These are phyloP conservation scores for Colletotrichum australisinense DNA, from an alignment of 2,329 filamentous ascomycete species.

Conservation along the genomic window DNA sequence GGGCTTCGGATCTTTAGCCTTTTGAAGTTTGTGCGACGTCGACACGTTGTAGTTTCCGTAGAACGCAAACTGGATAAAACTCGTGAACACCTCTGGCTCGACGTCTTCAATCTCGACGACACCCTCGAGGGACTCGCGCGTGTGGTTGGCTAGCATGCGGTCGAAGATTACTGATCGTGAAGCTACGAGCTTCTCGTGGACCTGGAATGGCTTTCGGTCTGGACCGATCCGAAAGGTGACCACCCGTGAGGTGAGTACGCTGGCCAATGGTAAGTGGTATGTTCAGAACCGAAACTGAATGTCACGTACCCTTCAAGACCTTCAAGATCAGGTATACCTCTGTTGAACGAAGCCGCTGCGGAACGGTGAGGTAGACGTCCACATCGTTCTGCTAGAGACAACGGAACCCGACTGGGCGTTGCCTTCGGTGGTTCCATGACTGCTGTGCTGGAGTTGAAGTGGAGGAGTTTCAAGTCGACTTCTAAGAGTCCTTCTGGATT, in stretches of 20 bases:
- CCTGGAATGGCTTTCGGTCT: not conserved
- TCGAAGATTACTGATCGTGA: not conserved
- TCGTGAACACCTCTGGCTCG: not conserved
- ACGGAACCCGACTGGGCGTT: not conserved
- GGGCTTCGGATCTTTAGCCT: too few relatives aligned
- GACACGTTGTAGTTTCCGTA: slow-evolving; percentile 3
- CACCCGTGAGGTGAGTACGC: not conserved
- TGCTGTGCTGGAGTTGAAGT: not conserved
- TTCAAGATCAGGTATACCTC: not conserved
- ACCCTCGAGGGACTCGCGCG: not conserved
- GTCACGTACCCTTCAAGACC: not conserved
- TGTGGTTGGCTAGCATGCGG: not conserved
- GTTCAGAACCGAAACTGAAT: not conserved
- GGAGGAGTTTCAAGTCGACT: not conserved
- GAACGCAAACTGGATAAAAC: not conserved
- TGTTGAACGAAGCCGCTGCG: not conserved
- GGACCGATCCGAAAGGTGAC: not conserved
- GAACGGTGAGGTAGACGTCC: too few relatives aligned
- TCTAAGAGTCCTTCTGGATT: not conserved
- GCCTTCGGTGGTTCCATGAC: not conserved
- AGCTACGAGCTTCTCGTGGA: slow-evolving; percentile 6
- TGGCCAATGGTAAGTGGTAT: not conserved
- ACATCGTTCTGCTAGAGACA: not conserved
- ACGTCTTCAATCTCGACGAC: not conserved
- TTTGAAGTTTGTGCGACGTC: not conserved